These are phyloP conservation scores for Biscutella laevigata DNA, from an alignment of 441 rosid species.

Conservation along the genomic window DNA sequence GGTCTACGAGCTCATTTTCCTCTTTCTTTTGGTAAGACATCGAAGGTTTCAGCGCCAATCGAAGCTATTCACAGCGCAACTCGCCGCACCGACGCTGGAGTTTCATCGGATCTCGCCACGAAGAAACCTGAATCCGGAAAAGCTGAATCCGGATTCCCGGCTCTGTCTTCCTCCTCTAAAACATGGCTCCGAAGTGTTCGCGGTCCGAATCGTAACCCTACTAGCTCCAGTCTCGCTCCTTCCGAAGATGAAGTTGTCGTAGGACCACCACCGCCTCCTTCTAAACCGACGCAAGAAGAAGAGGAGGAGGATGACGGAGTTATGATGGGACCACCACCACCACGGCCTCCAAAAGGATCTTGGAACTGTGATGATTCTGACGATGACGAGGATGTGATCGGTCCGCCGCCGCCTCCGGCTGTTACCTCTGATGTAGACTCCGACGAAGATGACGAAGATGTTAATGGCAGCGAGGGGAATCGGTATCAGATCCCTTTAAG, in stretches of 20 bases:
- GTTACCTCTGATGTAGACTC: conserved; percentile 14
- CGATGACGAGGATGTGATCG: conserved; percentile 29
- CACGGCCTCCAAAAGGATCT: conserved; percentile 20
- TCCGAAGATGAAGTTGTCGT: conserved; percentile 29
- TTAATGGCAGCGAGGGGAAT: conserved; percentile 38
- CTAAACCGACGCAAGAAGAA: conserved; percentile 1
- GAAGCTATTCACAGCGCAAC: conserved; percentile 75
- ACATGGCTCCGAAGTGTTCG: conserved; percentile 44
- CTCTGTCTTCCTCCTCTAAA: conserved; percentile 55
- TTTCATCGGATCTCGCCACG: background rate
- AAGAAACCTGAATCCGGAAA: conserved; percentile 7
- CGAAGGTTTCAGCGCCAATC: conserved; percentile 52
- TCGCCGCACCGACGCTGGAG: conserved; percentile 42
- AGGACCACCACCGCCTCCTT: conserved; percentile 50
- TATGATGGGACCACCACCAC: conserved; percentile 70
- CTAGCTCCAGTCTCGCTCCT: conserved; percentile 17
- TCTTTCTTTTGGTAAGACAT: conserved; percentile 69
- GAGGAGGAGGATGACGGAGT: conserved; percentile 20
- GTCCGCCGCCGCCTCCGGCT: conserved; percentile 48
- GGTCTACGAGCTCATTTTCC: conserved; percentile 81
- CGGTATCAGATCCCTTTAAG: conserved; percentile 58
- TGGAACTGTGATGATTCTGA: conserved; percentile 11
- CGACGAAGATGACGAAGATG: conserved; percentile 33
- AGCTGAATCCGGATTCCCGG: conserved; percentile 28
- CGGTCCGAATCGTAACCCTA: conserved; percentile 33